phyloP scores from a whole-genome alignment of 1,139 yeast species.

The Pneumocystis carinii region DNA sequence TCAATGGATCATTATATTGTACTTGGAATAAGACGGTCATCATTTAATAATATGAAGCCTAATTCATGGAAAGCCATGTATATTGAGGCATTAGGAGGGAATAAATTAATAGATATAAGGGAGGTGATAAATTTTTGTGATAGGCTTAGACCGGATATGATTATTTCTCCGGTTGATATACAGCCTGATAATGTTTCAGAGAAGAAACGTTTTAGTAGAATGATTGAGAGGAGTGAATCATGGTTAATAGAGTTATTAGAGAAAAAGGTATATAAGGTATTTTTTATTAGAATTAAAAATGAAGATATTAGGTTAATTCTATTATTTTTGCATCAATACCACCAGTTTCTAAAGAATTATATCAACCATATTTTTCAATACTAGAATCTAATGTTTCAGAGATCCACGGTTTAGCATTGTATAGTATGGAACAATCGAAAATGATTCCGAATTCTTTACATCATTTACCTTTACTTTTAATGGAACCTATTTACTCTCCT shows the following conservation, averaged over 20 bases:
- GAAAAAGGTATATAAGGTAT: neutral
- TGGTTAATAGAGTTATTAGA: neutral
- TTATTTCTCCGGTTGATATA: neutral
- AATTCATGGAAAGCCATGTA: neutral
- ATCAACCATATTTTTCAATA: neutral
- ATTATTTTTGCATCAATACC: neutral
- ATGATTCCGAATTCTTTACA: neutral
- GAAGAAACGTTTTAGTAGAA: neutral
- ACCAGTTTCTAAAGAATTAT: neutral
- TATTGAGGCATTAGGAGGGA: neutral
- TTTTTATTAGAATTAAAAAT: neutral
- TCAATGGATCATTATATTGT: neutral
- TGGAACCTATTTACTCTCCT: neutral
- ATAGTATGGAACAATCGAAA: neutral
- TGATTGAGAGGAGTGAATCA: neutral
- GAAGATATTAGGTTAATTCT: neutral
- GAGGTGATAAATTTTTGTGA: neutral
- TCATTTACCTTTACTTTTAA: neutral
- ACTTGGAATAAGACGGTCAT: neutral
- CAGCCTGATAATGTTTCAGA: neutral
- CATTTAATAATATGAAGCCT: neutral
- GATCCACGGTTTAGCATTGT: neutral
- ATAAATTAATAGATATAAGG: neutral
- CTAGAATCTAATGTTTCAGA: neutral
- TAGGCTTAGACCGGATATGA: neutral